These are phyloP conservation scores for Termitomyces eurrhizus DNA, from an alignment of 768 basidiomycete species.

Conservation along the genomic window DNA sequence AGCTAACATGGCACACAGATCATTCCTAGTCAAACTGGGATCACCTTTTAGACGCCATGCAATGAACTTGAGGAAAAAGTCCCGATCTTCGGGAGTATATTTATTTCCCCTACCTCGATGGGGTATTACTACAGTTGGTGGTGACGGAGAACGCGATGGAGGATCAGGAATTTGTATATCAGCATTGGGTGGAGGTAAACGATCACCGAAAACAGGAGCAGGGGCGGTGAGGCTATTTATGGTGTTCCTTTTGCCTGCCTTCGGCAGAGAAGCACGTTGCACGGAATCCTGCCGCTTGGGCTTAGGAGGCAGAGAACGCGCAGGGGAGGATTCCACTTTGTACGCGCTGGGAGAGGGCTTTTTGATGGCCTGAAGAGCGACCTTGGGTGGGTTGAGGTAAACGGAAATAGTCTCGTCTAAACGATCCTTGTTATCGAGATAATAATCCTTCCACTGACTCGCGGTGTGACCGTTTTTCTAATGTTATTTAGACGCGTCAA, in stretches of 20 bases:
- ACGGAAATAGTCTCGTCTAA: conserved; percentile 46
- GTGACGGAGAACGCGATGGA: conserved; percentile 67
- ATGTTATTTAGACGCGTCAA: conserved; percentile 16
- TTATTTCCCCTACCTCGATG: conserved; percentile 47
- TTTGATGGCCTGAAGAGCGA: conserved; percentile 30
- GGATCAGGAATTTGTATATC: conserved; percentile 57
- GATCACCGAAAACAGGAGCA: conserved; percentile 40
- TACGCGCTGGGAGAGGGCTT: conserved; percentile 37
- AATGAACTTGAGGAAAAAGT: conserved; percentile 64
- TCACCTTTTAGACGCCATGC: conserved; percentile 57
- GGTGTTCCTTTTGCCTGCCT: conserved; percentile 39
- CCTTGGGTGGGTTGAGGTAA: conserved; percentile 25
- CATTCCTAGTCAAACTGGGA: conserved; percentile 45
- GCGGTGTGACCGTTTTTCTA: conserved; percentile 51
- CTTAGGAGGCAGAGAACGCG: conserved; percentile 17
- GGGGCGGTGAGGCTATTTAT: conserved; percentile 60
- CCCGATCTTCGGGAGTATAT: conserved; percentile 64
- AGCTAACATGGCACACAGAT: conserved; percentile 51
- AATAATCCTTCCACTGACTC: conserved; percentile 78
- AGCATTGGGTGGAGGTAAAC: conserved; percentile 57
- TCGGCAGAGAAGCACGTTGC: conserved; percentile 20
- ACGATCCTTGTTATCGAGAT: conserved; percentile 62
- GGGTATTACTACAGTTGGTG: conserved; percentile 50
- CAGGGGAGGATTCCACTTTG: conserved; percentile 28
- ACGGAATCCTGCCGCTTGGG: conserved; percentile 23